Conservation (phyloP, 768 basidiomycete genomes). For the Boletus insuetus region DNA sequence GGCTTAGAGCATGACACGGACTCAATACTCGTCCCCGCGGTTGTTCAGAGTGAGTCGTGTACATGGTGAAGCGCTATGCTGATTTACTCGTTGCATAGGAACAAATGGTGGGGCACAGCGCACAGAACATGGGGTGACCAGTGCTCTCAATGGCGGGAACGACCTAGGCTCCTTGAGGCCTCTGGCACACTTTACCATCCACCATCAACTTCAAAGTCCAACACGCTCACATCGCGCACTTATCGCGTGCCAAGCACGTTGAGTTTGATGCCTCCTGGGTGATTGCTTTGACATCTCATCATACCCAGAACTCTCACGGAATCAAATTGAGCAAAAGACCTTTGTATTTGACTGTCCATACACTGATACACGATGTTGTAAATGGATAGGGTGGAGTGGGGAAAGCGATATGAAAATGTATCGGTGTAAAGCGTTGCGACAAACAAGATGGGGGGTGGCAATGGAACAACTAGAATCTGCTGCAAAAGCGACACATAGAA, state of each 20-base stretch:
- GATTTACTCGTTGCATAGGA: not conserved
- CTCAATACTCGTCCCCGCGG: too few relatives aligned
- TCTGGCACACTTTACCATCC: not conserved
- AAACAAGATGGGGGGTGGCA: slow-evolving; percentile 12
- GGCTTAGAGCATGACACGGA: not conserved
- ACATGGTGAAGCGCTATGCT: not conserved
- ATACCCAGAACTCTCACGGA: not conserved
- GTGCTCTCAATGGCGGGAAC: not conserved
- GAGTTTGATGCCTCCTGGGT: too few relatives aligned
- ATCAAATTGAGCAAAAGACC: not conserved
- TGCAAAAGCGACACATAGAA: slow-evolving; percentile 17
- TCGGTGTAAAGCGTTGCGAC: slow-evolving; percentile 20
- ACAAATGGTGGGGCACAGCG: not conserved
- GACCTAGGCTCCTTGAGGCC: not conserved
- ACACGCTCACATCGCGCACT: too few relatives aligned
- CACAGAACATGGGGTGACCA: not conserved
- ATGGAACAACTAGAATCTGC: slow-evolving; percentile 12
- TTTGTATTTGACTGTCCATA: slow-evolving; percentile 19
- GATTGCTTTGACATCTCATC: not conserved
- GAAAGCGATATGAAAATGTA: slow-evolving; percentile 13
- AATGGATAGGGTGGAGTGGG: not conserved
- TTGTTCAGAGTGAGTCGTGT: too few relatives aligned
- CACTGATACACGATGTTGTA: slow-evolving; percentile 13
- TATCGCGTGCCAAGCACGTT: too few relatives aligned
- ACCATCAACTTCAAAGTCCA: not conserved